Evolutionary conservation across 2,329 filamentous ascomycete species (phyloP), one percentile per base, ranked within the genome.

Genomic region (Diaporthe vaccinii): DNA sequence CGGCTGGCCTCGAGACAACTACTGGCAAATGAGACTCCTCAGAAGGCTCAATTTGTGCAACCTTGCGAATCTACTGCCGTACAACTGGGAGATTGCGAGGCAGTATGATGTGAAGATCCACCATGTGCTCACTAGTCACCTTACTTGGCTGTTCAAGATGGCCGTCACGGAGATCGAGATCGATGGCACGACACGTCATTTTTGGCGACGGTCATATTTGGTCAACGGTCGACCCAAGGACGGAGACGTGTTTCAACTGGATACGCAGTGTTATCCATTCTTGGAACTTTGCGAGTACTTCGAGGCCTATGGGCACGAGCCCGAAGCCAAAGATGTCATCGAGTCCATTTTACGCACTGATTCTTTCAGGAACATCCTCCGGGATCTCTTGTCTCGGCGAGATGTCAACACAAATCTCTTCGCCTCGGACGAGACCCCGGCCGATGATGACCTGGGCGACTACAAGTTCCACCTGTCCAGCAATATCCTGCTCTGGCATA

Each of bases 1-100:
- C 12, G 78, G 78, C 9, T 79, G 78, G 78, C 78, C 78, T 20
- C 68, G 78, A 9, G 78, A 79, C 49, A 79, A 79, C 39, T 78
- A 78, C 36, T 79, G 78, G 78, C 78, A 78, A 61, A 39, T 78
- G 28, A 69, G 77, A 10, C 72, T 78, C 9, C 58, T 79, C 12
- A 71, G 55, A 15, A 62, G 74, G n/a, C 62, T 77, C 8, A 39
- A 61, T 5, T 41, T 9, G 3, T 12, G 41, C 6, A 46, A 39
- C 5, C 25, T 77, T 7, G 41, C 67, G 8, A 15, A 25, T 6
- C 46, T 78, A 8, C 49, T 76, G 8, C 57, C 65, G 3, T 34
- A 25, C 28, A 51, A 65, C 20, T 10, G 2, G 4, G 22, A 34
- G 12, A 49, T 31, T n/a, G 78, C 71, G 10, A 51, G n/a, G 1